Base-by-base conservation (phyloP, 371 early-diverging fungal genomes). In the Mucor plumbeus region DNA sequence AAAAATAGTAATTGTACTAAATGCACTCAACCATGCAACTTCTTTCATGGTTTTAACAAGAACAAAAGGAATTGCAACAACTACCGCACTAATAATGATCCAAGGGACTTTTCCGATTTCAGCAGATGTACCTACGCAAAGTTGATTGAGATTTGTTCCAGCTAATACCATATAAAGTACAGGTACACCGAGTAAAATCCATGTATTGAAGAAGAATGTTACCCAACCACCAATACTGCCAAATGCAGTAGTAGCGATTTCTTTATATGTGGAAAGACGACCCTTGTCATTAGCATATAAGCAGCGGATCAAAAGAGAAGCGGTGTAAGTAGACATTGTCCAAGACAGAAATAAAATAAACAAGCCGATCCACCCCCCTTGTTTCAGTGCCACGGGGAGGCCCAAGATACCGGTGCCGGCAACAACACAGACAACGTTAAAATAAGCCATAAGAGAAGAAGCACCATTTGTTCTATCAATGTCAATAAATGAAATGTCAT, bases 341-440 rank as follows among this genome's bases (percentile, higher is more conserved):
- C 92, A 92, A 11, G 92, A 86, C 31, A 95, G 78, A n/a, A 89
- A 75, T n/a, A 96, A 79, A 65, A 95, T 84, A 17, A 87, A 38
- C 3, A 93, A 61, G 44, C 91, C 92, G 26, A 90, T 67, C 95
- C 95, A 95, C 11, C 94, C 95, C 41, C 91, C 90, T 63, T 91
- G 87, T 21, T 78, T 85, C 26, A 96, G 78, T 15, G 94, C 92
- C n/a, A n/a, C n/a, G 88, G 15, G 95, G 93, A 8, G 95, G 82
- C 63, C 94, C 94, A 7, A 95, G 82, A 14, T 87, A 36, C 96
- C 96, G 7, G 92, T 90, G 38, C 95, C 95, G 7, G 94, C 93
- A 21, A 93, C 86, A 9, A 94, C 91, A 78, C 94, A 82, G 2
- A 72, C 72, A 5, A 72, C 41, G 10, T 72, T 72, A 26, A 68